Evolutionary conservation across 768 basidiomycete species (phyloP).

Genomic region (Hebeloma cylindrosporum): DNA sequence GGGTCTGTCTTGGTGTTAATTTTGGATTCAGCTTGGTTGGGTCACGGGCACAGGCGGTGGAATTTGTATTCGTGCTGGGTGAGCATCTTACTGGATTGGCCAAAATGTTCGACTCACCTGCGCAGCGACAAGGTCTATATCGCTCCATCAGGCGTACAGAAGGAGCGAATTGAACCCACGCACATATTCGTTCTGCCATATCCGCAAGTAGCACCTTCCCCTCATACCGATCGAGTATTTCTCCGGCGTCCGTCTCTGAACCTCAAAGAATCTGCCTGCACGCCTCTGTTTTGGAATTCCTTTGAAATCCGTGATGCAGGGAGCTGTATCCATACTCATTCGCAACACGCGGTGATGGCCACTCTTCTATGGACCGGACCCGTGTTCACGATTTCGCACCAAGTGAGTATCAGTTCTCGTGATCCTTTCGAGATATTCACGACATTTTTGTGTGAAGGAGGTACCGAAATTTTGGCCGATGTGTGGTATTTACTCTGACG

Average conservation of each 20-base stretch:
- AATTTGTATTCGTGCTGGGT: slow-evolving; percentile 74
- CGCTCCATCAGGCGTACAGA: slow-evolving; percentile 88
- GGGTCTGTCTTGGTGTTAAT: slow-evolving; percentile 1
- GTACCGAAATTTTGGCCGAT: slow-evolving; percentile 20
- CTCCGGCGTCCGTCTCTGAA: slow-evolving; percentile 69
- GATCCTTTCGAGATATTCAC: slow-evolving; percentile 3
- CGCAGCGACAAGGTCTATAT: slow-evolving; percentile 76
- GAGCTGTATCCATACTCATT: slow-evolving; percentile 90
- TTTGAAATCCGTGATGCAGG: slow-evolving; percentile 78
- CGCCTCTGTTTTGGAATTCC: slow-evolving; percentile 91
- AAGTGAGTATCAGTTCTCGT: slow-evolving; percentile 44
- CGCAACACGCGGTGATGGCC: slow-evolving; percentile 87
- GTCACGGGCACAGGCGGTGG: slow-evolving; percentile 89
- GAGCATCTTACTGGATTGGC: slow-evolving; percentile 20
- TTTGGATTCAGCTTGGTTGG: slow-evolving; percentile 66
- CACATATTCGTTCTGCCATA: slow-evolving; percentile 89
- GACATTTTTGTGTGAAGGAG: slow-evolving; percentile 36
- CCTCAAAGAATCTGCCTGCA: slow-evolving; percentile 85
- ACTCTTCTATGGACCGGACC: slow-evolving; percentile 74
- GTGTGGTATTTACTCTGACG: not conserved
- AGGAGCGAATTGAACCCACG: slow-evolving; percentile 79
- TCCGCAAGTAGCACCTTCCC: slow-evolving; percentile 59
- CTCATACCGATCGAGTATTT: slow-evolving; percentile 70
- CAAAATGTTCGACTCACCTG: not conserved
- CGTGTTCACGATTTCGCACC: slow-evolving; percentile 80